phyloP scores from a whole-genome alignment of 352 stramenopile genomes.

The Pythium sukuiense region DNA sequence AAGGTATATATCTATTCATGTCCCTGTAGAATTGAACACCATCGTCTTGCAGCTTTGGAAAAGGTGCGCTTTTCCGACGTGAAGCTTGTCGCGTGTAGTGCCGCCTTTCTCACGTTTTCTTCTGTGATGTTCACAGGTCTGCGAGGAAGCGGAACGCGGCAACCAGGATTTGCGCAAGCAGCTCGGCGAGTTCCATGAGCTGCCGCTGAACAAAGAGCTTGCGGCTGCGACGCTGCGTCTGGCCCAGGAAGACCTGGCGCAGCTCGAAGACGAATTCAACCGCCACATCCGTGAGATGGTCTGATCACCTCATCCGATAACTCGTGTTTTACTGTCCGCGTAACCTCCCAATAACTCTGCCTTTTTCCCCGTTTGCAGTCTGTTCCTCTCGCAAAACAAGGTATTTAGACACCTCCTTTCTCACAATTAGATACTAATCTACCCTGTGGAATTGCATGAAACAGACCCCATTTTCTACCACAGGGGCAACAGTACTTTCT shows the following conservation, averaged over 20 bases:
- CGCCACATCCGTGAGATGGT: constrained; percentile 50
- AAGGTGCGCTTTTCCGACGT: constrained; percentile 16
- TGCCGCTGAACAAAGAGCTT: constrained; percentile 42
- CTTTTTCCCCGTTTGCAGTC: neutral
- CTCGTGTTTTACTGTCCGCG: neutral
- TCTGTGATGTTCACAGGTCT: constrained; percentile 26
- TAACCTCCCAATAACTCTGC: neutral
- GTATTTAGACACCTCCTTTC: neutral
- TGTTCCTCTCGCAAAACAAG: neutral
- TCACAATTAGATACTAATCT: neutral
- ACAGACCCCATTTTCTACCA: neutral
- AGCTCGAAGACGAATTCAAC: constrained; percentile 51
- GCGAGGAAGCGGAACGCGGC: constrained; percentile 31
- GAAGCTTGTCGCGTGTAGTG: neutral
- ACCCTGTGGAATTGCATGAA: neutral
- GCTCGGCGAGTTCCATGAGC: constrained; percentile 36
- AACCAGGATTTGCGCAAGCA: constrained; percentile 34
- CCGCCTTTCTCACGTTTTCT: neutral
- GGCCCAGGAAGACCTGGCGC: constrained; percentile 36
- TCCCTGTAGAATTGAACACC: constrained; percentile 36
- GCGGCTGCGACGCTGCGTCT: constrained; percentile 35
- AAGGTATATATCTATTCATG: neutral
- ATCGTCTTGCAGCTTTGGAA: constrained; percentile 30
- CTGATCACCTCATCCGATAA: neutral
- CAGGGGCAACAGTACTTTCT: constrained; percentile 6